Base-by-base conservation (phyloP, 2,329 filamentous ascomycete genomes). In the Scedosporium aurantiacum region DNA sequence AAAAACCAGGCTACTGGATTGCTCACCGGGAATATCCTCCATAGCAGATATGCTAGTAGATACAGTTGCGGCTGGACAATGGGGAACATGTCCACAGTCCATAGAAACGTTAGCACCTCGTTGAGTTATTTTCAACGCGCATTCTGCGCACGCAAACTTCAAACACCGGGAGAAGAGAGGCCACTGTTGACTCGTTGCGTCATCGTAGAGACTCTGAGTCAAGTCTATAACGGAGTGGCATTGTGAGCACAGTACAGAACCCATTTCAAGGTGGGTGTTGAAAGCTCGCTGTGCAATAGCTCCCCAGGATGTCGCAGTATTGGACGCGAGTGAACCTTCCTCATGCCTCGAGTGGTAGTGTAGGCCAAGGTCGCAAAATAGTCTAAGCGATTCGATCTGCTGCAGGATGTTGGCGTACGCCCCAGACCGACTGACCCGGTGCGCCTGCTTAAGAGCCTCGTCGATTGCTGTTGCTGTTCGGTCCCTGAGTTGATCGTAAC, bases 361-460 rank as follows among this genome's bases (percentile, higher is more conserved):
- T 0, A 76, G 58, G 0, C 79, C 79, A 0, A 80, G 66, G 54
- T 80, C 75, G 41, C 79, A 81, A 2, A 80, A 67, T 16, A 79
- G 67, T 1, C 78, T 68, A 61, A 81, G 65, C 0, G 70, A 68
- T 28, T 81, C 75, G 32, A 82, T 78, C 50, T 73, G 70, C 62
- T 78, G 74, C 1, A 81, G 63, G 1, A 75, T 73, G 52, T 77
- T 79, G 8, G 74, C 68, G 55, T 73, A 78, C 0, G 68, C 63
- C 0, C 65, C 65, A 0, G 62, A 32, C 0, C 62, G 63, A 0
- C 62, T 54, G 0, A 59, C 52, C 0, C 67, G 66, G 0, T 63
- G 57, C 1, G 65, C 64, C 0, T 65, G 47, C 0, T 67, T 60
- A 0, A 77, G 58, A 3, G 71, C 71, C 10, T 76, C 71, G 2